Base-by-base conservation (phyloP, 352 stramenopile species). In the Phytophthora pisi region DNA sequence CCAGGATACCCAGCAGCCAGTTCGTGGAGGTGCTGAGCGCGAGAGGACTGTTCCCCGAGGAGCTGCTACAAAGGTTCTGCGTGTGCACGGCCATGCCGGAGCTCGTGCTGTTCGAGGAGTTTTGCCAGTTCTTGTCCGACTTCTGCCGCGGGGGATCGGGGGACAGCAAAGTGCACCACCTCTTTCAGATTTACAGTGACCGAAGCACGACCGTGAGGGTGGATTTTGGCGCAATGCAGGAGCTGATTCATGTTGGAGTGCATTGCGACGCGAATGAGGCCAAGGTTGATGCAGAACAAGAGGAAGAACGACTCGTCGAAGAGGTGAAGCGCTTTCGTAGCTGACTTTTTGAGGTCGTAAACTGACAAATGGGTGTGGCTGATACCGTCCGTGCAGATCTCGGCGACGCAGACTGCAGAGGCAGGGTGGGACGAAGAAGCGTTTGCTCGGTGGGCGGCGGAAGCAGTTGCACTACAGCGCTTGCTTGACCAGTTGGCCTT, bases 101-200 rank as follows among this genome's bases (percentile, higher is more conserved):
- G 3, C 57, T 90, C 26, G 78, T 94, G 61, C 67, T 88, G 15
- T 94, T 96, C 72, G 82, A 93, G 38, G 84, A 93, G 55, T 94
- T 96, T 45, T 96, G 88, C 63, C 70, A 84, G 36, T 87, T 96
- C 36, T 59, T 95, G 16, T 93, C 88, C 8, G 67, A 92, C 31
- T 91, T 88, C 49, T 93, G 82, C 51, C 75, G 86, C n/a, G 85
- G 81, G 43, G 18, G 28, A 9, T 79, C 74, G 7, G 64, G 20
- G 7, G 65, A 85, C 3, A 56, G 75, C 13, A 84, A 82, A 64
- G 53, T 87, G 64, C 54, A 57, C 18, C 49, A 83, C 56, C 34
- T 96, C 2, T 93, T 94, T 61, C 60, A 74, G 15, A 76, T 96
- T 42, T 91, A 85, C 57, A 78, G 77, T 57, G 67, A 81, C 43